Evolutionary conservation across 768 basidiomycete species (phyloP).

Genomic region (Suillus ampliporus): DNA sequence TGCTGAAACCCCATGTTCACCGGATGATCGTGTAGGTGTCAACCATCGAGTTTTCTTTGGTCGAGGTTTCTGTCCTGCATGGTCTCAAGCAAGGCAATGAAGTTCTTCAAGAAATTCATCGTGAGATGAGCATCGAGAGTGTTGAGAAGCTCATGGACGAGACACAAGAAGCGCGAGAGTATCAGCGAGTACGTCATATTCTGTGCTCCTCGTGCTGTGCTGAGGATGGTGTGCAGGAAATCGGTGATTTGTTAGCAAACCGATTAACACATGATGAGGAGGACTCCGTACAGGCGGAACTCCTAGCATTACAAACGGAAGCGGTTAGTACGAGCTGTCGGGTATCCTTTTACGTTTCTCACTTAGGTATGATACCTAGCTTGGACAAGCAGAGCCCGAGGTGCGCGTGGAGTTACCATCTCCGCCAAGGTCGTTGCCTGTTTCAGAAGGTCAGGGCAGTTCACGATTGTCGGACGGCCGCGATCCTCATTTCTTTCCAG

Average conservation of each 20-base stretch:
- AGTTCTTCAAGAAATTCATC: slow-evolving; percentile 92
- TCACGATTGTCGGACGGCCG: background rate
- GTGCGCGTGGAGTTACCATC: slow-evolving; percentile 53
- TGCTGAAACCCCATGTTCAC: slow-evolving; percentile 3
- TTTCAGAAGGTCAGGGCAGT: slow-evolving; percentile 39
- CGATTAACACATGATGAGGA: slow-evolving; percentile 89
- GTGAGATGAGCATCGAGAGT: slow-evolving; percentile 88
- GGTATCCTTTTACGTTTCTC: background rate
- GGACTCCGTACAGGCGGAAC: slow-evolving; percentile 88
- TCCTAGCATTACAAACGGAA: slow-evolving; percentile 69
- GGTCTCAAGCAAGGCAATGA: slow-evolving; percentile 94
- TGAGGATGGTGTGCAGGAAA: slow-evolving; percentile 65
- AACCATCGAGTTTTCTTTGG: slow-evolving; percentile 94
- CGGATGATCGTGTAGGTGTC: slow-evolving; percentile 66
- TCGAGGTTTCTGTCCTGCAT: slow-evolving; percentile 91
- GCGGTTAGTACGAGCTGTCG: slow-evolving; percentile 44
- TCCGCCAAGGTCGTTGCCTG: slow-evolving; percentile 54
- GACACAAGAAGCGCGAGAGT: slow-evolving; percentile 90
- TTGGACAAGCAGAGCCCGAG: slow-evolving; percentile 34
- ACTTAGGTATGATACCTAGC: slow-evolving; percentile 28
- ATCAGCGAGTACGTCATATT: slow-evolving; percentile 70
- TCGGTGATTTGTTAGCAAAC: slow-evolving; percentile 84
- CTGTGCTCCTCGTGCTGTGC: background rate
- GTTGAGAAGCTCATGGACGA: slow-evolving; percentile 96
- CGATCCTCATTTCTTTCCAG: slow-evolving; percentile 10